Evolutionary conservation across 179 eudicot genomes (phyloP), one percentile per base, ranked within the genome.

Genomic region (Corrigiola litoralis): DNA sequence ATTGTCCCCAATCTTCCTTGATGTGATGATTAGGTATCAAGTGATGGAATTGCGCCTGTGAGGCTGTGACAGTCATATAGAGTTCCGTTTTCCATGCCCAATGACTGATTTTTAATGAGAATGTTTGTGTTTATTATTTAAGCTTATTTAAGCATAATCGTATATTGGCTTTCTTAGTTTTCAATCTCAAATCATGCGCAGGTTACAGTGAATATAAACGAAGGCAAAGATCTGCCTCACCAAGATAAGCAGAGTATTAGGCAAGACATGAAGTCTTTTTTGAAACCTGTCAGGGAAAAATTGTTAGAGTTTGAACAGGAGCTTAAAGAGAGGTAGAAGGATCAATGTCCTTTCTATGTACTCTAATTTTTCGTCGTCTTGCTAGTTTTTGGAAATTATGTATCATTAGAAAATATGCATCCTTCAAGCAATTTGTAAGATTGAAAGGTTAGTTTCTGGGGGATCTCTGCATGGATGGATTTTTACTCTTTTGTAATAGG

Each of bases 261-360:
- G 49, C 71, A 81, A 71, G 97, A 95, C 65, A 18, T 95, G 71
- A 88, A 82, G 77, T 69, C 74, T 28, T 86, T 91, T 66, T 66
- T 86, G 81, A 74, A 80, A 72, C 99, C 97, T 2, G 61, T 90
- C 11, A 84, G 86, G 0, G 92, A 86, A 60, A 88, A 82, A 57
- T 52, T 95, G 68, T 54, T 67, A 21, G 81, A 75, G 70, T 91
- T 95, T 34, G 99, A 95, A 68, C 82, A 81, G 49, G 97, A 95
- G 74, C 95, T 91, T 10, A 85, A 79, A 66, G 90, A 90, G 11
- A 84, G 89, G 79, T 90, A 84, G 83, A 29, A 71, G 34, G n/a
- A 53, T 24, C 36, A 21, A n/a, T 7, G 7, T 38, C 18, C 47
- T 49, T 34, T 37, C n/a, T 47, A 27, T 73, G 68, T 67, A 68